Evolutionary conservation across 2,329 filamentous ascomycete species (phyloP).

Genomic region (Venturia asperata): DNA sequence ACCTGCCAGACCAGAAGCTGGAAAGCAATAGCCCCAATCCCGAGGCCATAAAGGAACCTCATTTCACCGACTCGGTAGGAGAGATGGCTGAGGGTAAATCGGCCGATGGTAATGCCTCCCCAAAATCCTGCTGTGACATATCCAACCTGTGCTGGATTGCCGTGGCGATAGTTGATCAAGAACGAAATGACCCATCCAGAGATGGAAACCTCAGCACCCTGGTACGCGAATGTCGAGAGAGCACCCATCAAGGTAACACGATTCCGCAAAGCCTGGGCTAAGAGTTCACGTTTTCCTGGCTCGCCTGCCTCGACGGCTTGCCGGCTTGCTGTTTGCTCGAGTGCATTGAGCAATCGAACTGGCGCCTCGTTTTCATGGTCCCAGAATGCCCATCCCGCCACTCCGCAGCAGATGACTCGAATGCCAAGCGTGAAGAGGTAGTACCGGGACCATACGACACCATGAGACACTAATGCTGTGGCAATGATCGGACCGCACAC

Average conservation of each 20-base stretch:
- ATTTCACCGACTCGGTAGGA: conserved; percentile 65
- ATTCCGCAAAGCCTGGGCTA: conserved; percentile 45
- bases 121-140: conserved; percentile 69
- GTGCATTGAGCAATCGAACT: conserved; percentile 36
- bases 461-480: conserved; percentile 60
- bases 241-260: conserved; percentile 64
- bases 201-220: conserved; percentile 76
- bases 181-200: conserved; percentile 85
- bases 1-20: conserved; percentile 73
- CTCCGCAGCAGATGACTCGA: conserved; percentile 48
- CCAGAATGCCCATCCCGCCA: conserved; percentile 62
- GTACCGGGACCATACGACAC: conserved; percentile 61
- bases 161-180: conserved; percentile 64
- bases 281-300: conserved; percentile 42
- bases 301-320: conserved; percentile 37
- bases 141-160: conserved; percentile 63
- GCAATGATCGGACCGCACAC: conserved; percentile 64
- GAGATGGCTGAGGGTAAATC: conserved; percentile 62
- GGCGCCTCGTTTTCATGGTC: conserved; percentile 57
- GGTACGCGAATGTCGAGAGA: conserved; percentile 78
- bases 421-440: conserved; percentile 61
- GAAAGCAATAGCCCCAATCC: conserved; percentile 56
- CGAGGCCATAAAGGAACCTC: conserved; percentile 57
- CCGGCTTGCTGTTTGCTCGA: conserved; percentile 39
- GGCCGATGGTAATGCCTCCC: conserved; percentile 67